A percentile compares a stretch with the other conserved stretches of the same genome.
These are phyloP conservation scores for Boletus semigastroideus DNA, from an alignment of 1,284 basidiomycete species.

Conservation along the genomic window DNA sequence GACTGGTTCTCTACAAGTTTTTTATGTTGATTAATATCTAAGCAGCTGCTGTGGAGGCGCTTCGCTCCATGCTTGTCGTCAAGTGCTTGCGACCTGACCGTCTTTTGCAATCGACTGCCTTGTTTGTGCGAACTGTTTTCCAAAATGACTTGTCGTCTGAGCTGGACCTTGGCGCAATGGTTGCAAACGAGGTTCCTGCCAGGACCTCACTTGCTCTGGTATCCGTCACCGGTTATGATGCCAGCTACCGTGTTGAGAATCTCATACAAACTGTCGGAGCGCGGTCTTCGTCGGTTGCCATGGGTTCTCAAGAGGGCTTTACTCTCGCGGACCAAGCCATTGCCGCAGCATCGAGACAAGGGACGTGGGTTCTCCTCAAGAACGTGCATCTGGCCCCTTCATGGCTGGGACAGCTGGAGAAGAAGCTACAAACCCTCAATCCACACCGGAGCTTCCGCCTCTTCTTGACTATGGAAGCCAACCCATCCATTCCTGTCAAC, in stretches of 20 bases:
- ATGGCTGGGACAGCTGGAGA: constrained; percentile 94
- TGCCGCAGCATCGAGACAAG: constrained; percentile 84
- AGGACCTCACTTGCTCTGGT: constrained; percentile 86
- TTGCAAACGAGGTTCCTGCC: constrained; percentile 75
- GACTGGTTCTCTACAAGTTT: not conserved
- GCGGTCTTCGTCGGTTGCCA: constrained; percentile 85
- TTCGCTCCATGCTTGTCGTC: constrained; percentile 77
- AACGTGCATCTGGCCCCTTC: constrained; percentile 93
- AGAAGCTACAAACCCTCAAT: constrained; percentile 90
- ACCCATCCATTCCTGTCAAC: constrained; percentile 90
- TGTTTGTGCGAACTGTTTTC: constrained; percentile 78
- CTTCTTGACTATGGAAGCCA: constrained; percentile 96
- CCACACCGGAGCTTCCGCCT: constrained; percentile 89
- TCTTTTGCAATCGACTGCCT: constrained; percentile 75
- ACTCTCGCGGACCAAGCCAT: constrained; percentile 93
- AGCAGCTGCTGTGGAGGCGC: constrained; percentile 68
- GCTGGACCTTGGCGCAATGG: constrained; percentile 77
- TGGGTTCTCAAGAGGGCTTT: constrained; percentile 99
- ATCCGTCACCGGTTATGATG: constrained; percentile 95
- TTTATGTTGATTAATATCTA: constrained; percentile 13
- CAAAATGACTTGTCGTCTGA: constrained; percentile 76
- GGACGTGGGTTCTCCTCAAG: constrained; percentile 93
- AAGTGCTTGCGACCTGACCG: constrained; percentile 92
- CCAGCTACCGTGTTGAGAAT: constrained; percentile 91
- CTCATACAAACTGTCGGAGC: constrained; percentile 76